A percentile compares a stretch with the other conserved stretches of the same genome.
phyloP scores from a whole-genome alignment of 495 filamentous ascomycete species.

The Massariosphaeria phaeospora region DNA sequence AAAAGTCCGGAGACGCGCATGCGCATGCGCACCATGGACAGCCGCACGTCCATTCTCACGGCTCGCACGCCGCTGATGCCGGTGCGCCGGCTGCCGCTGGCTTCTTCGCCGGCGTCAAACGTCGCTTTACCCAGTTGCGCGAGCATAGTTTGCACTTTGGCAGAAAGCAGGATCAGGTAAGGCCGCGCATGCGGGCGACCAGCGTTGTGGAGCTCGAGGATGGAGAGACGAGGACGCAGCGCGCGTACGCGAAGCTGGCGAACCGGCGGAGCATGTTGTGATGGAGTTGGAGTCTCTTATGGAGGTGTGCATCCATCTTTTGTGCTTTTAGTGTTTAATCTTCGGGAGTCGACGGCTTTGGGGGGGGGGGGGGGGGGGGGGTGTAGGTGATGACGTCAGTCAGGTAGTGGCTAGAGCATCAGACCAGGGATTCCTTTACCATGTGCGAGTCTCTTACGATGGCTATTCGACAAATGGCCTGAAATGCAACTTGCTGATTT shows the following conservation, averaged over 20 bases:
- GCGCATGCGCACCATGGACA: conserved; percentile 12
- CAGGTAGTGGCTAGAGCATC: too few species aligned
- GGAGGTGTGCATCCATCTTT: too few species aligned
- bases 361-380: too few species aligned
- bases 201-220: conserved; percentile 8
- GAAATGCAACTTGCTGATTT: too few species aligned
- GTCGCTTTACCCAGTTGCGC: neutral
- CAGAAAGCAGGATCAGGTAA: neutral
- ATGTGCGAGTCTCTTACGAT: too few species aligned
- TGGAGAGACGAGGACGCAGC: conserved; percentile 4
- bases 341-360: too few species aligned
- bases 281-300: too few species aligned
- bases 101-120: neutral
- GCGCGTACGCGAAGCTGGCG: conserved; percentile 1
- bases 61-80: neutral
- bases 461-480: too few species aligned
- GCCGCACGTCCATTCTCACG: neutral
- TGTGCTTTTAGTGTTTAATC: too few species aligned
- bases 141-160: neutral
- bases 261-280: neutral
- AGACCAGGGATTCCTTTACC: too few species aligned
- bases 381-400: too few species aligned
- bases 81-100: neutral
- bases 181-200: neutral
- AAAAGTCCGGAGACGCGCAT: conserved; percentile 6